phyloP scores from a whole-genome alignment of 164 flowering plant species.

The Magnolia kwangsiensis region DNA sequence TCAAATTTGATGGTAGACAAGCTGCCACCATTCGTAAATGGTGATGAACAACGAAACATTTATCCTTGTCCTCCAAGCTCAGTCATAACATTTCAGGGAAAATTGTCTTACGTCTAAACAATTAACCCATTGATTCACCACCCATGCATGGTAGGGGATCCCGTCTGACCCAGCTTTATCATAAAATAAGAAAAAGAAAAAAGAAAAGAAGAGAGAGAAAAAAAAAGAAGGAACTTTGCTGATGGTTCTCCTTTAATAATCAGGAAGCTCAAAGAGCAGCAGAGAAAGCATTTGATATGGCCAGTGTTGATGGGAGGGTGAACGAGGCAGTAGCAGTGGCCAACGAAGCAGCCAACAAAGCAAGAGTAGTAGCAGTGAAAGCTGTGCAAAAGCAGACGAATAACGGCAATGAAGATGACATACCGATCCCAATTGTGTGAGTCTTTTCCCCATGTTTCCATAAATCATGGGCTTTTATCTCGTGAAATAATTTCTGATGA shows the following conservation, averaged over 20 bases:
- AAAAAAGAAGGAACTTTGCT: background rate
- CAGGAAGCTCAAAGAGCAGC: slow-evolving; percentile 92
- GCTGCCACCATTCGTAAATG: no score
- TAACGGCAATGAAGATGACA: slow-evolving; percentile 18
- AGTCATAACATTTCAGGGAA: no score
- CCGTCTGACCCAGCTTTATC: no score
- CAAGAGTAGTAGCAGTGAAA: slow-evolving; percentile 91
- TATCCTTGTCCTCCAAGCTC: no score
- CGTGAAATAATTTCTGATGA: no score
- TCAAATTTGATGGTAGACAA: no score
- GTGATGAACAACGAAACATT: no score
- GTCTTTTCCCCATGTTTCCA: background rate
- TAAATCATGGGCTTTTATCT: background rate
- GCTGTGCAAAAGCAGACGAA: slow-evolving; percentile 77
- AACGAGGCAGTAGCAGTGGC: slow-evolving; percentile 76
- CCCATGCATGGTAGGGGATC: no score
- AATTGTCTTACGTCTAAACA: no score
- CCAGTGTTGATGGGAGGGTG: slow-evolving; percentile 79
- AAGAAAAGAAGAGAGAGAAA: no score
- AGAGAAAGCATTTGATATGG: slow-evolving; percentile 63
- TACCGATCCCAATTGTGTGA: slow-evolving; percentile 27
- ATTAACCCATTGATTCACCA: no score
- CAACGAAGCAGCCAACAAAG: slow-evolving; percentile 87
- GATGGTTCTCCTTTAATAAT: slow-evolving; percentile 1
- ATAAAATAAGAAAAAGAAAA: no score